phyloP scores from a whole-genome alignment of 345 rosid species.

The Kernera saxatilis region DNA sequence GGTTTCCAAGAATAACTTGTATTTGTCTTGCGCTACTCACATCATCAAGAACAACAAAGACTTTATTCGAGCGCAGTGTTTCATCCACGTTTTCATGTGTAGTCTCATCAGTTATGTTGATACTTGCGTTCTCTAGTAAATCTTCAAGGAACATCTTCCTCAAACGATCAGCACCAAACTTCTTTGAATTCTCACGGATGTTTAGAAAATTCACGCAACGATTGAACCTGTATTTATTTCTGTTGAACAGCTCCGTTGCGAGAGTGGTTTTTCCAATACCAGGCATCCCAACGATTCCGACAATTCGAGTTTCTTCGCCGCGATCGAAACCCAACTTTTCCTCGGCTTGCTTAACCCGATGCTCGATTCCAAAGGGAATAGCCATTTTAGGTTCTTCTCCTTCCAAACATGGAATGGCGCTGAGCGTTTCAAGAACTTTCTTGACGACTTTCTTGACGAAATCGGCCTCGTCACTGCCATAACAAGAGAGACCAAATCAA shows the following conservation, averaged over 20 bases:
- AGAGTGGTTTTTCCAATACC: conserved; percentile 23
- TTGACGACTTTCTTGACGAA: not conserved
- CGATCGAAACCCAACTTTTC: not conserved
- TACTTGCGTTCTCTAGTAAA: not conserved
- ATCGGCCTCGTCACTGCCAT: not conserved
- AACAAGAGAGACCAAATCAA: not conserved
- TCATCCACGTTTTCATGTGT: too few relatives aligned
- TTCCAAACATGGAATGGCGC: not conserved
- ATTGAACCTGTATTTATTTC: not conserved
- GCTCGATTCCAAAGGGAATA: not conserved
- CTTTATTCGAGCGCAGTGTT: not conserved
- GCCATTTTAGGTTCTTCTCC: not conserved
- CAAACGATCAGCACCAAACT: not conserved
- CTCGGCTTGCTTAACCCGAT: not conserved
- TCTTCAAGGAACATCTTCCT: not conserved
- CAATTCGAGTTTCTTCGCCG: not conserved
- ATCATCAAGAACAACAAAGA: conserved; percentile 20
- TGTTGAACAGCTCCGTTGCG: not conserved
- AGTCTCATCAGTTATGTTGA: not conserved
- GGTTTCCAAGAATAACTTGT: not conserved
- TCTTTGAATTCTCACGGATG: not conserved
- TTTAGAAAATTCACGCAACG: not conserved
- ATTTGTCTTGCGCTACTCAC: not conserved
- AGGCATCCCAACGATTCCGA: conserved; percentile 21
- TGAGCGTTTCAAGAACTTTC: not conserved